Evolutionary conservation across 371 early-diverging fungal species (phyloP), one percentile per base, ranked within the genome.

Genomic region (Mortierella sp.): DNA sequence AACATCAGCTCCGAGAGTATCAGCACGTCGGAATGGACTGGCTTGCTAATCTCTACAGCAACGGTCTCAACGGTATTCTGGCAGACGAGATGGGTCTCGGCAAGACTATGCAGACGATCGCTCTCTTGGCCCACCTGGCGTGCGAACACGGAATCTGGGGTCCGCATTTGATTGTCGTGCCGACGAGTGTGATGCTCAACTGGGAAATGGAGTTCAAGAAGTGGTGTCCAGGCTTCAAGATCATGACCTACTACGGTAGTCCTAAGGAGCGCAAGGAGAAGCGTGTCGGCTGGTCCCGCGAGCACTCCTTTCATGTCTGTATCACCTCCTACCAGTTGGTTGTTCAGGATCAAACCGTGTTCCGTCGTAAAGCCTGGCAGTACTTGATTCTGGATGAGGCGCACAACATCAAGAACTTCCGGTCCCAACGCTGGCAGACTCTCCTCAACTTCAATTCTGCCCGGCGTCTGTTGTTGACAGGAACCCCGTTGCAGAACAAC

Each of bases 1-100:
- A 95, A 21, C 94, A 94, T 44, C 89, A 86, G 32, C 88, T 96
- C 71, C 94, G 96, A 73, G 93, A 92, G 82, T 96, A 96, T 77
- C 96, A 96, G 78, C 93, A 92, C 70, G 93, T 93, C 27, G 96
- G 96, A 2, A 87, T 96, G 76, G 94, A 94, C 77, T 95, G 96
- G 96, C 90, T 96, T 35, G 93, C 97, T 8, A 96, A 97, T 70
- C 89, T 99, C 71, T 99, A 99, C 90, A 95, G 96, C 79, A 98
- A 98, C 80, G 91, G 95, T 11, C 89, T 97, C 70, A 98, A 98
- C 84, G 99, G 99, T 43, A 99, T 99, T 72, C 90, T 99, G 75
- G 99, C 99, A 0, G 99, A 99, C 89, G 99, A 99, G 89, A 99
- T 99, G 99, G 98, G 98, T 21, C 89, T 99, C 29, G 98, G 98